A percentile compares a stretch with the other conserved stretches of the same genome.
phyloP scores from a whole-genome alignment of 1,284 basidiomycete species.

The Rhodofomes roseus region DNA sequence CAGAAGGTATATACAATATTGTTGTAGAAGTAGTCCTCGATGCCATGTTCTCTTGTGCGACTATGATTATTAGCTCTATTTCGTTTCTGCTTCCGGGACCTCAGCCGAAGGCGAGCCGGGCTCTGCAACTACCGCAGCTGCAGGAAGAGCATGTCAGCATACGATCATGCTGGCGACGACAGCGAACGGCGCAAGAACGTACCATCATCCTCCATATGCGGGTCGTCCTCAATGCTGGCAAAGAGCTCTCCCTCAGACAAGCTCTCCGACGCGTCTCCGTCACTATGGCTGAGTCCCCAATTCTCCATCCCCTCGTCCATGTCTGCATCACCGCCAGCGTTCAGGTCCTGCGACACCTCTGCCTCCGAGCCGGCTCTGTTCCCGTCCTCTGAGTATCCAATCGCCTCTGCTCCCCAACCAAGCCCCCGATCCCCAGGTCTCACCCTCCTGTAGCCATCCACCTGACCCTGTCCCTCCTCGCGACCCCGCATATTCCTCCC shows the following conservation, averaged over 20 bases:
- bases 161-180: neutral
- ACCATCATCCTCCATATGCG: neutral
- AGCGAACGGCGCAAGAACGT: neutral
- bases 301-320: conserved; percentile 19
- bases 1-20: neutral
- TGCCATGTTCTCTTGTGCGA: neutral
- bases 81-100: neutral
- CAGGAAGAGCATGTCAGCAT: neutral
- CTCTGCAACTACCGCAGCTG: neutral
- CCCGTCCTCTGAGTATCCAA: too few relatives aligned
- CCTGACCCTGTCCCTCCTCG: too few relatives aligned
- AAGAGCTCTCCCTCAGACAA: conserved; percentile 20
- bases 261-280: conserved; percentile 25
- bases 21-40: neutral
- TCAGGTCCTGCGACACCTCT: conserved; percentile 1
- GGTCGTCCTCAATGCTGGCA: conserved; percentile 1
- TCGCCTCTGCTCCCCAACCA: neutral
- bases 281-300: conserved; percentile 20
- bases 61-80: neutral
- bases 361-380: neutral
- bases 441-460: too few relatives aligned
- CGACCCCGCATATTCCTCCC: too few relatives aligned
- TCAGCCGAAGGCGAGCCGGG: neutral
- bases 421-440: neutral
- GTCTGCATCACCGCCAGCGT: neutral